Conservation (phyloP, 768 basidiomycete species). For the Tremella mesenterica region DNA sequence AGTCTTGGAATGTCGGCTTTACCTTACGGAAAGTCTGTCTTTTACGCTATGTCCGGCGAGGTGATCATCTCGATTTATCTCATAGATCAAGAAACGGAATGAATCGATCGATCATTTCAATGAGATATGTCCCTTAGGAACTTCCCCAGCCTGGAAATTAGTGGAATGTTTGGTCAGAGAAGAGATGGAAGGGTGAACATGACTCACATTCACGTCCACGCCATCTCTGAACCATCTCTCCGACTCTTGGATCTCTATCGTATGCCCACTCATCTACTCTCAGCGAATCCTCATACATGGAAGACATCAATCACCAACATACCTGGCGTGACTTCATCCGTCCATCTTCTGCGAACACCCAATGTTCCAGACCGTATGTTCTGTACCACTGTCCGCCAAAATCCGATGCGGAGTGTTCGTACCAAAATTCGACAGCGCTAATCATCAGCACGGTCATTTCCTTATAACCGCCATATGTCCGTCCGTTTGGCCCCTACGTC, state of each 20-base stretch:
- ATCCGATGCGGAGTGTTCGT: conserved; percentile 46
- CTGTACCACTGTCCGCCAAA: conserved; percentile 15
- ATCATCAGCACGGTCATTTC: background rate
- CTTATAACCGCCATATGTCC: too few species aligned
- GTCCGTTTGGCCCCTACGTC: too few species aligned
- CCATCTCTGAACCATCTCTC: conserved; percentile 53
- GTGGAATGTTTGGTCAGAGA: background rate
- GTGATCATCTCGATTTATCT: too few species aligned
- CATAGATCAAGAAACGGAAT: too few species aligned
- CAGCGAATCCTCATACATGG: background rate
- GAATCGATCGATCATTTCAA: background rate
- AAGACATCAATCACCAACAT: conserved; percentile 46
- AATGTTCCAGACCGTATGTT: conserved; percentile 48
- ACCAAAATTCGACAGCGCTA: conserved; percentile 50
- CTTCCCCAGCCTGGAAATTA: background rate
- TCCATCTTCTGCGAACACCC: conserved; percentile 53
- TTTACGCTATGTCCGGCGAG: background rate
- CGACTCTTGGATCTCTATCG: conserved; percentile 47
- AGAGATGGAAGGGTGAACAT: too few species aligned
- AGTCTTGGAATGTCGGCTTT: background rate
- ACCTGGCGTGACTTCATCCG: conserved; percentile 55
- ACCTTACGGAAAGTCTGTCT: too few species aligned
- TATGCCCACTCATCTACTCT: conserved; percentile 39
- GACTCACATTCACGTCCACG: conserved; percentile 29
- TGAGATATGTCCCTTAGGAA: conserved; percentile 6